Evolutionary conservation across 495 filamentous ascomycete genomes (phyloP), one percentile per base, ranked within the genome.

Genomic region (Talaromyces borbonicus): DNA sequence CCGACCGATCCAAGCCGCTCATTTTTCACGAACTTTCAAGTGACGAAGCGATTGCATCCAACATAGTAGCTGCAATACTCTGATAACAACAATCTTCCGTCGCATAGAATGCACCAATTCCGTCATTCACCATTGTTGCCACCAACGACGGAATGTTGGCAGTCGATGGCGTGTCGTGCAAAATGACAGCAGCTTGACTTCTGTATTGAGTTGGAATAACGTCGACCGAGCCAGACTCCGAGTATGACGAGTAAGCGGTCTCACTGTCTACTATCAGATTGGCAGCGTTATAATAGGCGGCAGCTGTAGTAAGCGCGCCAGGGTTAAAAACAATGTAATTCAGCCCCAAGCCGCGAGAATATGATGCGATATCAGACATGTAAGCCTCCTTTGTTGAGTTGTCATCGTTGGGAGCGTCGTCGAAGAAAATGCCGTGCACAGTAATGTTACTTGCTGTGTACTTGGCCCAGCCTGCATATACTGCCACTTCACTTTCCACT

Each of bases 381-480:
- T 68, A 68, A 0, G 53, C 54, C 23, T 57, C 56, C 23, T 48
- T 49, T 15, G 47, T 54, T 0, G 52, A 15, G 15, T 55, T 50
- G 45, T 65, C 56, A 11, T 51, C 54, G 18, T 55, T 54, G 2
- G 62, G 58, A 3, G 63, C 59, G 25, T 73, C 67, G 47, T 73
- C 70, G 54, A 72, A 70, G 59, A 71, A 76, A 20, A 75, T 71
- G 5, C 72, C 72, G 2, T 57, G 52, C 19, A 74, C 49, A 6
- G 53, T 41, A 19, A 71, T 60, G 27, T 64, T 52, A 11, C 62
- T 51, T 4, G 45, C 48, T 5, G 35, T 47, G 26, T 62, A 57
- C 11, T 26, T 47, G 2, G 56, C 23, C 72, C 73, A 76, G 15
- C 51, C 51, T 1, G 62, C 55, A 49, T 74, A 78, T 6, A 35